Evolutionary conservation across 2,329 filamentous ascomycete genomes (phyloP).

Genomic region (Amphichorda felina): DNA sequence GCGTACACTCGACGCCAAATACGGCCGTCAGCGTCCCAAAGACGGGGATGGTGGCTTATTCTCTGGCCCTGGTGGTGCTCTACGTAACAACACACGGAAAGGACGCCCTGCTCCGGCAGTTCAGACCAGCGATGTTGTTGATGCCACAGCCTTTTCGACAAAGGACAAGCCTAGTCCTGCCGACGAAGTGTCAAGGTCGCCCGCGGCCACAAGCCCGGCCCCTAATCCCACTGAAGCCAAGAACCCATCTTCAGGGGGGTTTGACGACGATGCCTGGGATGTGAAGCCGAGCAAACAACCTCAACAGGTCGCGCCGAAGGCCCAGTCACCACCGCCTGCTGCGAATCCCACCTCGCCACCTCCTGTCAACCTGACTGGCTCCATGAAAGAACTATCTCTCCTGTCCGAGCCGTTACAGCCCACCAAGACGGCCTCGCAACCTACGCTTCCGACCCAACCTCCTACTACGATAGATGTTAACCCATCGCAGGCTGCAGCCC

Average conservation of each 20-base stretch:
- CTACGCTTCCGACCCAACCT: constrained; percentile 12
- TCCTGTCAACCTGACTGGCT: constrained; percentile 48
- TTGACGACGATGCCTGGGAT: constrained; percentile 97
- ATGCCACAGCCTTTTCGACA: constrained; percentile 73
- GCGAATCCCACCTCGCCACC: constrained; percentile 15
- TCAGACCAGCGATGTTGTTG: constrained; percentile 74
- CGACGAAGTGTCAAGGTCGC: constrained; percentile 10
- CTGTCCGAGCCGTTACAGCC: constrained; percentile 41
- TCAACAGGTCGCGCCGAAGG: constrained; percentile 12
- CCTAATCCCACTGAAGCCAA: constrained; percentile 15
- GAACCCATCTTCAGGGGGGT: constrained; percentile 35
- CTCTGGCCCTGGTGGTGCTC: constrained; percentile 78
- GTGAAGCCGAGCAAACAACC: constrained; percentile 67
- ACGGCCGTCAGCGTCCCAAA: constrained; percentile 44
- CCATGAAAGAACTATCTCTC: constrained; percentile 47
- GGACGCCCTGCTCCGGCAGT: constrained; percentile 79
- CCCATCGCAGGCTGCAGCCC: constrained; percentile 10
- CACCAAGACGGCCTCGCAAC: constrained; percentile 24
- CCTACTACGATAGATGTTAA: constrained; percentile 10
- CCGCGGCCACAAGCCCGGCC: constrained; percentile 8
- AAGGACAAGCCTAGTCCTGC: constrained; percentile 22
- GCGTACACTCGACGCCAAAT: constrained; percentile 76
- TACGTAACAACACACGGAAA: constrained; percentile 92
- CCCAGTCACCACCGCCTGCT: constrained; percentile 4
- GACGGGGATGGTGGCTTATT: constrained; percentile 68